Evolutionary conservation across 768 basidiomycete species (phyloP).

Genomic region (Amanita thiersii): DNA sequence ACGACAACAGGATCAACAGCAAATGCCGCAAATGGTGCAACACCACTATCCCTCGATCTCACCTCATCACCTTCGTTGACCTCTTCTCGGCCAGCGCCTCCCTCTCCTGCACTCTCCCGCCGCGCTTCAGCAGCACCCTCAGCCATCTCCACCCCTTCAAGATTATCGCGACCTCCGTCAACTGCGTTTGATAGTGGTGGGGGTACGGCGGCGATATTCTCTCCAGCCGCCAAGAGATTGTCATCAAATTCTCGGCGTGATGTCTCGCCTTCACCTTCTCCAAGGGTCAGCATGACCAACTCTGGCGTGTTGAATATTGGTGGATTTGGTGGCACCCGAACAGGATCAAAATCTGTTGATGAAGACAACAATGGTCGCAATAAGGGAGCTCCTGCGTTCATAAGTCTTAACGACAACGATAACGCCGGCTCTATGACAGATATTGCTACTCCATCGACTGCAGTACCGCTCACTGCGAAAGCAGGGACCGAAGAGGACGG

Average conservation of each 20-base stretch:
- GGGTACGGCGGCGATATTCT: not conserved
- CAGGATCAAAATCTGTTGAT: too few species aligned
- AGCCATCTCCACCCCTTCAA: slow-evolving; percentile 25
- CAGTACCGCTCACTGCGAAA: slow-evolving; percentile 2
- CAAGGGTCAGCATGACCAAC: not conserved
- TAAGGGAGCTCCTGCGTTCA: too few species aligned
- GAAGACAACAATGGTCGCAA: too few species aligned
- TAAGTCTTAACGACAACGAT: too few species aligned
- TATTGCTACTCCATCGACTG: too few species aligned
- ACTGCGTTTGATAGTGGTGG: slow-evolving; percentile 13
- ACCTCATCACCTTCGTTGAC: slow-evolving; percentile 11
- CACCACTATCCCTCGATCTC: too few species aligned
- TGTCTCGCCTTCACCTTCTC: not conserved
- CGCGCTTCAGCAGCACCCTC: slow-evolving; percentile 32
- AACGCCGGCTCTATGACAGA: too few species aligned
- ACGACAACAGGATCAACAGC: slow-evolving; percentile 6
- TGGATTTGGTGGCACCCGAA: too few species aligned
- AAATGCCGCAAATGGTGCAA: too few species aligned
- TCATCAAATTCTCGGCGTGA: not conserved
- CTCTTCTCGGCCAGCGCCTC: slow-evolving; percentile 51
- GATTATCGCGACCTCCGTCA: slow-evolving; percentile 21
- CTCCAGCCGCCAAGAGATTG: slow-evolving; percentile 3
- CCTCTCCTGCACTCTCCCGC: slow-evolving; percentile 47
- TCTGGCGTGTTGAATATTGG: too few species aligned
- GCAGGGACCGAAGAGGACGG: not conserved